Evolutionary conservation across 768 basidiomycete genomes (phyloP).

Genomic region (Kwoniella europaea): DNA sequence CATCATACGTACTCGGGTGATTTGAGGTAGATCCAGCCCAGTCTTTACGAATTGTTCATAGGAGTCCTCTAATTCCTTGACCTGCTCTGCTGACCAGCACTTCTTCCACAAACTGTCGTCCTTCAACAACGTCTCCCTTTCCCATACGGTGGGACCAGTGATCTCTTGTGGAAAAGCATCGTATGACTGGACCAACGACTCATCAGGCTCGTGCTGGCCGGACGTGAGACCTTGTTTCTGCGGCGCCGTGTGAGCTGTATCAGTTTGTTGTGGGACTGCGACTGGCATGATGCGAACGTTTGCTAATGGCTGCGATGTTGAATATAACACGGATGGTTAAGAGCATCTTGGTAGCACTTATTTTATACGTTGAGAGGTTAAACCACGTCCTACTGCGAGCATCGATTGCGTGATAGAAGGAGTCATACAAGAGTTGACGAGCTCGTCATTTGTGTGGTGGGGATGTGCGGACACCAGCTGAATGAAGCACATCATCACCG

Average conservation of each 20-base stretch:
- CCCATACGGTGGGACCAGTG: conserved; percentile 52
- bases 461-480: too few relatives aligned
- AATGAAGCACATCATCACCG: too few relatives aligned
- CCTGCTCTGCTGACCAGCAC: conserved; percentile 40
- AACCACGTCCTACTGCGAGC: too few relatives aligned
- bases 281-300: not conserved
- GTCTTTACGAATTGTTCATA: conserved; percentile 37
- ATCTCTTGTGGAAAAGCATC: conserved; percentile 44
- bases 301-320: too few relatives aligned
- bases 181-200: conserved; percentile 45
- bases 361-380: too few relatives aligned
- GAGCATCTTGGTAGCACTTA: too few relatives aligned
- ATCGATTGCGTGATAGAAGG: too few relatives aligned
- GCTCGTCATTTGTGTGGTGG: too few relatives aligned
- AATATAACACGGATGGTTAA: too few relatives aligned
- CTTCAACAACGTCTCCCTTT: conserved; percentile 41
- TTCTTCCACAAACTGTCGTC: conserved; percentile 47
- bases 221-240: conserved; percentile 27
- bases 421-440: too few relatives aligned
- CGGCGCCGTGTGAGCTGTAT: not conserved
- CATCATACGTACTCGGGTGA: conserved; percentile 37
- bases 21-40: conserved; percentile 38
- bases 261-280: not conserved
- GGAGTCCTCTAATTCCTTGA: conserved; percentile 45
- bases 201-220: conserved; percentile 47